Evolutionary conservation across 352 stramenopile genomes (phyloP), one percentile per base, ranked within the genome.

Genomic region (Albugo candida): DNA sequence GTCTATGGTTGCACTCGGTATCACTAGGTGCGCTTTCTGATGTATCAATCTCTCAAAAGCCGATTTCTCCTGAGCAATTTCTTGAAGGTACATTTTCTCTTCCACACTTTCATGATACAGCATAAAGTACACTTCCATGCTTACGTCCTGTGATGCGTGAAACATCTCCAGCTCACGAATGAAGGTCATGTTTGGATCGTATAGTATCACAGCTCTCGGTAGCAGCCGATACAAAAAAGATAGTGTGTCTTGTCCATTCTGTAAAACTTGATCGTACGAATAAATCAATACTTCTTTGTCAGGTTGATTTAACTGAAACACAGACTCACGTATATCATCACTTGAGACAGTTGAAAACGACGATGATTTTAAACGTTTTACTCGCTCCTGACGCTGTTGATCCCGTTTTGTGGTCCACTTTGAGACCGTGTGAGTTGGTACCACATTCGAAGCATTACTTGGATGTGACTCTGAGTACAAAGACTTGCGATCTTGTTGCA

Each of bases 1-100:
- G 50, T 86, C 77, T 45, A 81, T 83, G 18, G 85, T 77, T 48
- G 88, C 91, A n/a, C 69, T 64, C 43, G 79, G 77, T 55, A 95
- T 68, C 58, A 94, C 83, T 47, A 96, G 63, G 39, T 89, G 68
- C 44, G 70, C 79, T 63, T 98, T 97, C 58, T 97, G 82, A 53
- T 96, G 66, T 50, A 99, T 98, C 11, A 98, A 70, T 34, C 74
- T 80, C 41, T 97, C 92, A 63, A 99, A 99, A 3, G 92, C 75
- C 14, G 92, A 83, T 58, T 97, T 94, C 59, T 99, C 94, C n/a
- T 72, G 67, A 56, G 94, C 80, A 36, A 99, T 79, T 41, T 91
- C 66, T 44, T 86, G 95, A 51, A 95, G 59, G 52, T 97, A 98
- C 16, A 74, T 80, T 52, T 97, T 92, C 58, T 97, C 82, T 61